A percentile compares a stretch with the other conserved stretches of the same genome.
Conservation (phyloP, 768 basidiomycete genomes). For the Paxillus involutus region DNA sequence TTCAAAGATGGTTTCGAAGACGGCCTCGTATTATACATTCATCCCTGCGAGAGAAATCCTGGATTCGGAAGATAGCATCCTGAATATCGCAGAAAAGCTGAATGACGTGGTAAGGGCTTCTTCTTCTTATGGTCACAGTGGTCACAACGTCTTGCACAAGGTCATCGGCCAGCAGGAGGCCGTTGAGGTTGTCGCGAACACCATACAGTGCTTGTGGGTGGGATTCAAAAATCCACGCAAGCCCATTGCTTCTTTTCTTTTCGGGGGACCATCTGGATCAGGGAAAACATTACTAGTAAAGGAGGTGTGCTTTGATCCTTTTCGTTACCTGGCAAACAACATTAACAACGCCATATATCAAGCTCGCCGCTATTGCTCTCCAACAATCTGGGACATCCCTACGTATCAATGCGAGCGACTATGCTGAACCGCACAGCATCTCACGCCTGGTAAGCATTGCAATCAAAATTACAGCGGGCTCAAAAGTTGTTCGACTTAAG, state of each 20-base stretch:
- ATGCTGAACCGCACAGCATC: conserved; percentile 41
- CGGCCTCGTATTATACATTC: conserved; percentile 7
- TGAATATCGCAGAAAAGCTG: background rate
- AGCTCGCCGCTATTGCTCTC: conserved; percentile 44
- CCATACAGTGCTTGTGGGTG: conserved; percentile 43
- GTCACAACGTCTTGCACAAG: background rate
- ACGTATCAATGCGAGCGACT: conserved; percentile 46
- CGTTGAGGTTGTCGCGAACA: conserved; percentile 44
- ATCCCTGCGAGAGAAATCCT: conserved; percentile 2
- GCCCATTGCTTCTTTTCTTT: conserved; percentile 47
- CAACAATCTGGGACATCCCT: conserved; percentile 40
- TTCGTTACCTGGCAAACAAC: background rate
- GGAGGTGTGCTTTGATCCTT: conserved; percentile 17
- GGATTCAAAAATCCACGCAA: conserved; percentile 43
- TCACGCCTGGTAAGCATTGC: conserved; percentile 29
- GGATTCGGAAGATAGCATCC: background rate
- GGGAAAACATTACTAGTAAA: conserved; percentile 44
- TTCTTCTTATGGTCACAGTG: background rate
- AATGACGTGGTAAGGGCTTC: background rate
- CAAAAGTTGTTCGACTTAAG: background rate
- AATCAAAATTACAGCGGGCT: no score
- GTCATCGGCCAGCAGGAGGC: conserved; percentile 39
- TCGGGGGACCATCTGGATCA: conserved; percentile 38
- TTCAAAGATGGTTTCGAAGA: background rate
- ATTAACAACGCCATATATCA: background rate